Evolutionary conservation across 2,329 filamentous ascomycete genomes (phyloP), one percentile per base, ranked within the genome.

Genomic region (Phaeophleospora eucalypticola): DNA sequence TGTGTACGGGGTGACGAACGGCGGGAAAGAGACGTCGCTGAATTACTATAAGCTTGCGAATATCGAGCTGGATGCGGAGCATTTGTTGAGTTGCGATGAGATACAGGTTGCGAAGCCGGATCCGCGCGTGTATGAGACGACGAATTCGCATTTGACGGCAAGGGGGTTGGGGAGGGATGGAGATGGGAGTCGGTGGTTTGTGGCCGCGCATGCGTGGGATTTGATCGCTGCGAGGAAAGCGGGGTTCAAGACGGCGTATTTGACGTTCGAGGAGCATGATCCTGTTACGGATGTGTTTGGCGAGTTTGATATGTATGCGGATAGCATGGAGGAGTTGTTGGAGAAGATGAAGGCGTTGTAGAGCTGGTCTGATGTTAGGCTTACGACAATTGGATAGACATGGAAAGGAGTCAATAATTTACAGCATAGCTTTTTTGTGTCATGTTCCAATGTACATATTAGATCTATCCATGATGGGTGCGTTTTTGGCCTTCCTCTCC

Each of bases 191-290:
- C 51, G 61, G 37, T 62, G 58, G 61, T 62, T 64, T 48, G 54
- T 62, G 21, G 60, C 61, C 2, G 61, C 60, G 16, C 61, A 64
- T 54, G 54, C 53, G 12, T 62, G 59, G 56, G 59, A 59, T 51
- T 45, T 63, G 43, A 52, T 60, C 18, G 58, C 56, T 24, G 61
- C 56, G 45, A 52, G 58, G 45, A 64, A 62, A 48, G 61, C 54
- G 24, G 61, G 61, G 2, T 65, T 64, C 45, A 58, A 58, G 49
- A 64, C 61, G 36, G 59, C 61, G 19, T 64, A 51, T 50, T 37
- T 64, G 44, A 44, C 29, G n/a, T 58, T 57, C 37, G 61, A 64
- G 54, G 61, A 64, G 43, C 54, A 61, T 50, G 59, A 61, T 54
- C 49, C 59, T 6, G 53, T 55, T 9, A 56, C 56, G 24, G 49